Evolutionary conservation across 768 basidiomycete genomes (phyloP).

Genomic region (Pleurotus tuber-regium): DNA sequence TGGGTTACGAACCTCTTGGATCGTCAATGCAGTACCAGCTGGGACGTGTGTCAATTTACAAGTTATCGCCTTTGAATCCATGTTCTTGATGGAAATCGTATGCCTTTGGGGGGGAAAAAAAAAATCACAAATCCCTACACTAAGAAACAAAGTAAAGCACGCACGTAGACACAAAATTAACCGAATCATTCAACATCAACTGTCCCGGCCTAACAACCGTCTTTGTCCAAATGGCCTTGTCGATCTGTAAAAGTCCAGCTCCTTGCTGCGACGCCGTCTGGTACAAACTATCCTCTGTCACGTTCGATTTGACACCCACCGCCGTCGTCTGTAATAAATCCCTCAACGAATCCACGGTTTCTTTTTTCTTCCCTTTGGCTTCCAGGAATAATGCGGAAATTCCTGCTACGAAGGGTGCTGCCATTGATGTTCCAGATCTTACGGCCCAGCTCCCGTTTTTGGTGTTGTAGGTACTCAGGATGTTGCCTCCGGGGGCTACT

Average conservation of each 20-base stretch:
- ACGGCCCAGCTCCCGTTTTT: slow-evolving; percentile 33
- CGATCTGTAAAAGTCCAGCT: slow-evolving; percentile 55
- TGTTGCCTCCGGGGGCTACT: slow-evolving; percentile 48
- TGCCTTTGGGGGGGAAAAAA: slow-evolving; percentile 30
- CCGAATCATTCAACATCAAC: slow-evolving; percentile 64
- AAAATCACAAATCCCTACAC: not conserved
- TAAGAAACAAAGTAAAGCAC: slow-evolving; percentile 19
- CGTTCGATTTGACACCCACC: slow-evolving; percentile 36
- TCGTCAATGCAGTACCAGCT: slow-evolving; percentile 51
- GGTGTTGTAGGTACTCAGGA: slow-evolving; percentile 43
- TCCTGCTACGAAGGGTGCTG: slow-evolving; percentile 40
- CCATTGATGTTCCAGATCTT: slow-evolving; percentile 39
- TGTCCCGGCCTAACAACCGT: slow-evolving; percentile 54
- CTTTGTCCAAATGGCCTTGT: slow-evolving; percentile 50
- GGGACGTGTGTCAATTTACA: slow-evolving; percentile 52
- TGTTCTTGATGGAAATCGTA: slow-evolving; percentile 51
- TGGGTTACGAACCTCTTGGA: slow-evolving; percentile 21
- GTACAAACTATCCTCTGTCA: slow-evolving; percentile 45
- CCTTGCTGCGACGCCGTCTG: slow-evolving; percentile 55
- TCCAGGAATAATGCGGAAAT: slow-evolving; percentile 37
- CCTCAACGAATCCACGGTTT: slow-evolving; percentile 16
- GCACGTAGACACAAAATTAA: slow-evolving; percentile 44
- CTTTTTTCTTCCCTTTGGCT: slow-evolving; percentile 28
- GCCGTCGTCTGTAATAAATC: slow-evolving; percentile 47
- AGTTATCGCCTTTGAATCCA: slow-evolving; percentile 34